phyloP scores from a whole-genome alignment of 2,329 filamentous ascomycete species.

The Cladosporium sp. region DNA sequence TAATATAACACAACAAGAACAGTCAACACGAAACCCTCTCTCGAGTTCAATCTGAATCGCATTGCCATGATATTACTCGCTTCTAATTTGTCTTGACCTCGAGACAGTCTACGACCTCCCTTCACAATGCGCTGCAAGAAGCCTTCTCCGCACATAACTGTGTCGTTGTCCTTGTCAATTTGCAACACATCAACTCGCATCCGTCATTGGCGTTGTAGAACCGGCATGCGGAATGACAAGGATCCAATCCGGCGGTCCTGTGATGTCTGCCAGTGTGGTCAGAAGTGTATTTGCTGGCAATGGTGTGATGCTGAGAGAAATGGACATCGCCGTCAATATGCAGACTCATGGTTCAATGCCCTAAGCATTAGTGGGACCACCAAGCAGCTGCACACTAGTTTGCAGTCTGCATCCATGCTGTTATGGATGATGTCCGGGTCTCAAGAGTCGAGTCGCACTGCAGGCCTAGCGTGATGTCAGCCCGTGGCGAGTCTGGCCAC shows the following conservation, averaged over 20 bases:
- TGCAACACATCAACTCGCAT: neutral
- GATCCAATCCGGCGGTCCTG: neutral
- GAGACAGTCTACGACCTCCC: neutral
- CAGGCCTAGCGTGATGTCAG: neutral
- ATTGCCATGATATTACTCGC: neutral
- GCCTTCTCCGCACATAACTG: neutral
- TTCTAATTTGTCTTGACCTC: neutral
- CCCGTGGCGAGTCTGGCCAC: neutral
- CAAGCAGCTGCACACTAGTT: neutral
- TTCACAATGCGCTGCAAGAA: neutral
- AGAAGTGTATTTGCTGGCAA: neutral
- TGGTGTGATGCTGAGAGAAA: neutral
- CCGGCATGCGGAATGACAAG: neutral
- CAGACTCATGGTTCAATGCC: neutral
- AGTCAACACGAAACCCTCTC: neutral
- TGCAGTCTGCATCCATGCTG: neutral
- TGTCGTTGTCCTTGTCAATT: neutral
- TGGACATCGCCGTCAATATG: neutral
- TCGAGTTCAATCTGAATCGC: neutral
- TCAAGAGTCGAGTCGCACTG: neutral
- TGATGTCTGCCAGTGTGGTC: neutral
- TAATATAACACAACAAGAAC: constrained; percentile 6
- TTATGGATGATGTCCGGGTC: neutral
- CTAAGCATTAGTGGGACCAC: neutral
- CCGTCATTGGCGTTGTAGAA: neutral